These are phyloP conservation scores for Diplodia sapinea DNA, from an alignment of 2,329 filamentous ascomycete genomes.

Conservation along the genomic window DNA sequence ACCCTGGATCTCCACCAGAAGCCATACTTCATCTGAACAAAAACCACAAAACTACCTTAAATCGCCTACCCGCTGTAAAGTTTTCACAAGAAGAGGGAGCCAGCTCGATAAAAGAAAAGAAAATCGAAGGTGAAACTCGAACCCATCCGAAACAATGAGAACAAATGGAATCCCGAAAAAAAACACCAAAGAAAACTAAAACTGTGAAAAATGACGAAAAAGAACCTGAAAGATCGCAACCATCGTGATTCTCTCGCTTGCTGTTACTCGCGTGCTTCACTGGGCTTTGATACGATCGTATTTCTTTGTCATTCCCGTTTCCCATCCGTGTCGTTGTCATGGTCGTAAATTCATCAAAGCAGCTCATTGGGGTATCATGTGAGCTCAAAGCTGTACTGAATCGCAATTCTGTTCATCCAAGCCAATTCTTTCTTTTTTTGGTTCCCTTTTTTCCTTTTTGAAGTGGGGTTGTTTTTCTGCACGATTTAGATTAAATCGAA, in stretches of 20 bases:
- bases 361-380: conserved; percentile 25
- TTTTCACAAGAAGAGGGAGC: conserved; percentile 23
- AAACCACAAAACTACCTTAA: neutral
- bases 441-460: neutral
- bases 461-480: neutral
- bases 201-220: neutral
- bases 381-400: conserved; percentile 24
- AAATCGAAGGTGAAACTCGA: neutral
- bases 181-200: neutral
- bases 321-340: conserved; percentile 19
- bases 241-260: conserved; percentile 4
- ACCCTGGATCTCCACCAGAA: neutral
- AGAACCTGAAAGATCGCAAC: neutral
- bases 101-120: neutral
- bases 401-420: conserved; percentile 6
- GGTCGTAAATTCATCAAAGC: conserved; percentile 26
- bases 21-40: neutral
- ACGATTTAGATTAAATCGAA: neutral
- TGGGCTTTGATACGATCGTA: conserved; percentile 12
- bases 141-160: conserved; percentile 10
- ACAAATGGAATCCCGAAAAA: neutral
- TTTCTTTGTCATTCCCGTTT: conserved; percentile 3
- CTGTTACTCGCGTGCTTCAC: conserved; percentile 13
- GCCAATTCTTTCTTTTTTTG: neutral
- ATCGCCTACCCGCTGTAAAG: neutral